Evolutionary conservation across 2,329 filamentous ascomycete genomes (phyloP), one percentile per base, ranked within the genome.

Genomic region (Cercospora brassicicola): DNA sequence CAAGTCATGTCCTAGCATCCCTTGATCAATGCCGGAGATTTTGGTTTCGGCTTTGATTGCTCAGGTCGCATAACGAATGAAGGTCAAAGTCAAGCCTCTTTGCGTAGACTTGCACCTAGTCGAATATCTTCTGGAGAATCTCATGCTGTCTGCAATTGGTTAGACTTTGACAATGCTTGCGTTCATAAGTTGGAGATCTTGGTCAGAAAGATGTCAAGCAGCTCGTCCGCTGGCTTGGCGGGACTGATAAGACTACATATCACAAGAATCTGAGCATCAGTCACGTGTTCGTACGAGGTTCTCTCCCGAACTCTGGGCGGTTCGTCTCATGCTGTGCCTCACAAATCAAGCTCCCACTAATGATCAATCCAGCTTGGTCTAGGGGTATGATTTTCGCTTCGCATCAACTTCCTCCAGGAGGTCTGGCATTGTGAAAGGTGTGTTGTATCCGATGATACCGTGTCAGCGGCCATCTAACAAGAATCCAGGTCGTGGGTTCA

Each of bases 311-410:
- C 3, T 55, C 48, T 55, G 48, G 48, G 48, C 48, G 48, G 48
- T 55, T 55, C 23, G 48, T 55, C 48, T 28, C 48, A 55, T n/a
- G 13, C 23, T 15, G 2, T 13, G 48, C 20, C 9, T 53, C 11
- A 8, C 23, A 26, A 8, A 13, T 11, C 8, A 9, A 4, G 5
- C 48, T 9, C 11, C 23, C 5, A n/a, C 48, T 55, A n/a, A 55
- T 3, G 23, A 23, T n/a, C 23, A 6, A 3, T 5, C 0, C 6
- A 53, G 61, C 61, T 63, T 63, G 62, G 62, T 64, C 62, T 64
- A 64, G 62, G 62, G 62, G 62, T 64, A 64, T 64, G 62, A 64
- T 64, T 64, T 64, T 64, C 62, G 62, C 62, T 64, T 64, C 62
- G 62, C 62, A 64, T 48, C 9, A n/a, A 18, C 23, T 6, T 57